A percentile compares a stretch with the other conserved stretches of the same genome.
These are phyloP conservation scores for Cercospora janseana DNA, from an alignment of 2,329 filamentous ascomycete genomes.

Conservation along the genomic window DNA sequence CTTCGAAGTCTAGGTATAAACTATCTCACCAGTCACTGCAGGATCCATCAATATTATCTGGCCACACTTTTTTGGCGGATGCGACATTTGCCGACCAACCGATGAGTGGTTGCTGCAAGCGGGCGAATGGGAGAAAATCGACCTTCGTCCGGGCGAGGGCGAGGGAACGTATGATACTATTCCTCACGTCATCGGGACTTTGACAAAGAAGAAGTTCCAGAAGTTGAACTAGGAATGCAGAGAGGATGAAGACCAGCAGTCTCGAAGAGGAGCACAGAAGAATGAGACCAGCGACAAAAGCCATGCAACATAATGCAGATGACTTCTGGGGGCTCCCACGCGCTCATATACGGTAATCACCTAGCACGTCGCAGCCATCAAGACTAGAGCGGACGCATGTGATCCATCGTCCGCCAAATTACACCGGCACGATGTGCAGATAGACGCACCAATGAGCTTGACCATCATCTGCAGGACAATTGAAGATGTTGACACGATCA, in stretches of 20 bases:
- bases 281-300: neutral
- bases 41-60: conserved; percentile 37
- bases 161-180: conserved; percentile 39
- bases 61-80: conserved; percentile 39
- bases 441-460: conserved; percentile 15
- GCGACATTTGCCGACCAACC: conserved; percentile 37
- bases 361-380: too few relatives aligned
- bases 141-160: conserved; percentile 32
- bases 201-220: conserved; percentile 33
- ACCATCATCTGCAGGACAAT: conserved; percentile 10
- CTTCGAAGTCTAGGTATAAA: neutral
- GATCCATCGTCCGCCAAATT: too few relatives aligned
- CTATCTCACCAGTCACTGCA: conserved; percentile 15
- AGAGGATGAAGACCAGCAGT: neutral
- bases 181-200: conserved; percentile 37
- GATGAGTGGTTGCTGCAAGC: conserved; percentile 39
- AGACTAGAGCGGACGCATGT: too few relatives aligned
- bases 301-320: neutral
- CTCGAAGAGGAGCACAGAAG: too few relatives aligned
- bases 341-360: too few relatives aligned
- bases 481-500: conserved; percentile 18
- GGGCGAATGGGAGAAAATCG: conserved; percentile 38
- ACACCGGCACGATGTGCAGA: conserved; percentile 7
- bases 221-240: conserved; percentile 16
- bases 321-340: too few relatives aligned